Evolutionary conservation across 2,329 filamentous ascomycete genomes (phyloP), one percentile per base, ranked within the genome.

Genomic region (Endoconidiophora polonica): DNA sequence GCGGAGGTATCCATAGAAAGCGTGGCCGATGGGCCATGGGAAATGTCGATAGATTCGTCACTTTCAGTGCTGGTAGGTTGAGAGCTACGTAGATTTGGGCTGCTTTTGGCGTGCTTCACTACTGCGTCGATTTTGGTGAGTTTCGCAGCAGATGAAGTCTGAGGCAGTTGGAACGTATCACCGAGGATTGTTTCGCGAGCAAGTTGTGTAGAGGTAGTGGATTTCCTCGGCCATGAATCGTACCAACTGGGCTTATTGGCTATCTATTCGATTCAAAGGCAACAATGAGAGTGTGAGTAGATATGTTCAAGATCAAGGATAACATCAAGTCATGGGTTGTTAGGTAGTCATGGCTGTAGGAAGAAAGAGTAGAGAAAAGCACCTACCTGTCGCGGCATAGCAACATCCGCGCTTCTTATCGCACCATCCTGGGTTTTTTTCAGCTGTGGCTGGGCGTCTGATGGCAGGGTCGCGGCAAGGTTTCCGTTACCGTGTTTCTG

Each of bases 171-270:
- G 44, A 70, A 61, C 2, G 72, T 76, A 44, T 70, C 74, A 26
- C 75, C 77, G 43, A 75, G 62, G 24, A 81, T 79, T 10, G 72
- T 76, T 59, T 81, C 77, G 55, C 68, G 69, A 3, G 75, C 74
- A 42, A 81, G 65, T 47, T 76, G 73, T 4, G 72, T 79, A 6
- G 76, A 80, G 24, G 77, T 68, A 14, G 67, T 63, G 5, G 76
- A 73, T 58, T 80, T 80, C 54, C 72, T 66, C 16, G 74, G 72
- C 74, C 74, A 79, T 16, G 76, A 74, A 48, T 74, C 74, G 60
- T 80, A 80, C 77, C 76, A 81, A 59, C 75, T 79, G 44, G 66
- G 66, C 6, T 69, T 62, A 58, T 76, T 76, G 53, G 67, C 68
- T 37, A 70, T 61, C 72, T 76, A 56, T 1, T 40, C 6, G 45